Base-by-base conservation (phyloP, 352 stramenopile species). In the Sclerospora graminicola region DNA sequence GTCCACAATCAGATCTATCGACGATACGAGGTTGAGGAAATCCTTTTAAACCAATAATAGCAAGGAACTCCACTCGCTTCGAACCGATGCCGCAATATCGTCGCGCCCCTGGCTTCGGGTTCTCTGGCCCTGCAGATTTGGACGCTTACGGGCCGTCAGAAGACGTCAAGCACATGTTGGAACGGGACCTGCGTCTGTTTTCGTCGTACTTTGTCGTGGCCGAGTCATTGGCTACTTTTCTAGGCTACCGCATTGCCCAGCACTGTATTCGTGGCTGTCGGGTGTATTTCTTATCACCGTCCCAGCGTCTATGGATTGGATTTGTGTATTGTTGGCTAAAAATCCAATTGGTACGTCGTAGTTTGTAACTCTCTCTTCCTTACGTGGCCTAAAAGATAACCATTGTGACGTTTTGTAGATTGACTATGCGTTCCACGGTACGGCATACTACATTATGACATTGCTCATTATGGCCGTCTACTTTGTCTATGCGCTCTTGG, bases 231-330 rank as follows among this genome's bases (percentile, higher is more conserved):
- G 69, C 79, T 23, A 91, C 79, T 14, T 89, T 75, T 43, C 52
- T 91, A 24, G 78, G 71, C 57, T 87, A 88, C 43, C 66, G 76
- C 46, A 89, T 91, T 54, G 63, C 72, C 4, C 74, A 86, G 56
- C 79, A 91, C 53, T 84, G 73, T 39, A 56, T 91, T 28, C 69
- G 63, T 20, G 76, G 79, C 51, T 80, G 69, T 48, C 71, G 69
- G 15, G 55, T 91, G 30, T 57, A 49, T 7, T 78, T 84, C 54
- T 48, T 91, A 27, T 77, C 74, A 14, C 69, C 74, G 1, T 58
- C 59, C 11, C 60, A 72, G 43, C 79, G 79, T 28, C 63, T 82
- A 48, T 72, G 63, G 55, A 86, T 91, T 50, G 72, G 72, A 20
- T 50, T 84, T 19, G 46, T 69, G 32, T 91, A 91, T 53, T 84